These are phyloP conservation scores for Amanita exitialis DNA, from an alignment of 768 basidiomycete species.

Conservation along the genomic window DNA sequence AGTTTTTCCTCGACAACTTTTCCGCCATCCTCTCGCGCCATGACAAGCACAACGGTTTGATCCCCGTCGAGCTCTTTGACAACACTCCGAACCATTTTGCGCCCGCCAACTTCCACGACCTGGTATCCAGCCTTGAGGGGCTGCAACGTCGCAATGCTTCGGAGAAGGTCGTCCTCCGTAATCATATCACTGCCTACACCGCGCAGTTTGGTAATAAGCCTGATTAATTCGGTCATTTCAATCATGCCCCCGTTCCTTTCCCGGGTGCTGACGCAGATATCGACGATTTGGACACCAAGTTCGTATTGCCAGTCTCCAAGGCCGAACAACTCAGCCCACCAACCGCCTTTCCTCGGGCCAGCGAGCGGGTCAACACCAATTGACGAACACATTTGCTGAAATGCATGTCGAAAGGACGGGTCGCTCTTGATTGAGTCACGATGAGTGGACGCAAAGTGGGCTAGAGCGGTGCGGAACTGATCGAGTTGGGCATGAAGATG, in stretches of 20 bases:
- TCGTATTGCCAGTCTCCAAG: conserved; percentile 95
- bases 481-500: conserved; percentile 73
- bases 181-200: conserved; percentile 59
- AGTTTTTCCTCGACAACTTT: conserved; percentile 57
- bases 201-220: conserved; percentile 69
- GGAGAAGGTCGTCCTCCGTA: conserved; percentile 76
- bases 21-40: conserved; percentile 61
- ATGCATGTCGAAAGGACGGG: conserved; percentile 82
- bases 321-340: conserved; percentile 86
- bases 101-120: conserved; percentile 62
- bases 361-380: conserved; percentile 94
- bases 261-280: conserved; percentile 80
- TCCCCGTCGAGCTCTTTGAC: conserved; percentile 87
- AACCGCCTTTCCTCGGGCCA: conserved; percentile 75
- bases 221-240: conserved; percentile 75
- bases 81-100: conserved; percentile 81
- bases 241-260: conserved; percentile 91
- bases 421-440: conserved; percentile 76
- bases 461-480: conserved; percentile 74
- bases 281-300: conserved; percentile 91
- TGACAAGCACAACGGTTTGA: conserved; percentile 71
- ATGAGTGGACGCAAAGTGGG: conserved; percentile 74
- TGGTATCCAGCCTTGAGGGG: conserved; percentile 91
- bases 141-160: conserved; percentile 78
- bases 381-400: conserved; percentile 92